Conservation (phyloP, 2,329 filamentous ascomycete species). For the Cordyceps farinosa region DNA sequence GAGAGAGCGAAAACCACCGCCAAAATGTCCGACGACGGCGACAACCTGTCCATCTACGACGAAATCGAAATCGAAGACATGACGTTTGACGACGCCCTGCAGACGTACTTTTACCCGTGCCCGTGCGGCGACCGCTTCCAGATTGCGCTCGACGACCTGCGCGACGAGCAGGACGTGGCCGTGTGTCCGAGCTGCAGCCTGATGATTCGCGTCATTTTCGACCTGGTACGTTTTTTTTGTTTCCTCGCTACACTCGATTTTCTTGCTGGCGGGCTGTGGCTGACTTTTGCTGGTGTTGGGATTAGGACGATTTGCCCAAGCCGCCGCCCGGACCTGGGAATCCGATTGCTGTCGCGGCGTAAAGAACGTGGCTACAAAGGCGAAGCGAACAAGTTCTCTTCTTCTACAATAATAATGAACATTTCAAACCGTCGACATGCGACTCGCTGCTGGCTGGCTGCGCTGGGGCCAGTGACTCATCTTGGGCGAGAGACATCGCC, state of each 20-base stretch:
- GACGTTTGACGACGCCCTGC: conserved; percentile 76
- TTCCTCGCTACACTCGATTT: background rate
- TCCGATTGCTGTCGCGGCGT: conserved; percentile 40
- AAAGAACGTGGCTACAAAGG: conserved; percentile 22
- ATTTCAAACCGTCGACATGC: no score
- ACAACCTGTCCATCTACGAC: conserved; percentile 76
- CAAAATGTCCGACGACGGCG: conserved; percentile 59
- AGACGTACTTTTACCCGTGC: conserved; percentile 95
- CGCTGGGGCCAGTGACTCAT: background rate
- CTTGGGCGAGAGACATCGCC: background rate
- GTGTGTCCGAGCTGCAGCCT: conserved; percentile 96
- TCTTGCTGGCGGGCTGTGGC: background rate
- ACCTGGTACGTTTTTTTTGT: conserved; percentile 55
- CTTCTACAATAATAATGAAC: background rate
- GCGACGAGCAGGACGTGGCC: conserved; percentile 89
- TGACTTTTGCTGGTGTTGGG: background rate
- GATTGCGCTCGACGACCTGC: conserved; percentile 77
- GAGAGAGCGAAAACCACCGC: background rate
- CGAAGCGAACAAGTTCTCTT: background rate
- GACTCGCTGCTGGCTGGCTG: no score
- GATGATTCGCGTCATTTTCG: conserved; percentile 94
- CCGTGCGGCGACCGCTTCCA: conserved; percentile 97
- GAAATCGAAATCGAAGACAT: conserved; percentile 99
- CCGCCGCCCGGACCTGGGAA: conserved; percentile 31
- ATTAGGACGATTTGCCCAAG: conserved; percentile 45